A percentile compares a stretch with the other conserved stretches of the same genome.
phyloP scores from a whole-genome alignment of 75 land plant genomes.

The Picea sitchensis region DNA sequence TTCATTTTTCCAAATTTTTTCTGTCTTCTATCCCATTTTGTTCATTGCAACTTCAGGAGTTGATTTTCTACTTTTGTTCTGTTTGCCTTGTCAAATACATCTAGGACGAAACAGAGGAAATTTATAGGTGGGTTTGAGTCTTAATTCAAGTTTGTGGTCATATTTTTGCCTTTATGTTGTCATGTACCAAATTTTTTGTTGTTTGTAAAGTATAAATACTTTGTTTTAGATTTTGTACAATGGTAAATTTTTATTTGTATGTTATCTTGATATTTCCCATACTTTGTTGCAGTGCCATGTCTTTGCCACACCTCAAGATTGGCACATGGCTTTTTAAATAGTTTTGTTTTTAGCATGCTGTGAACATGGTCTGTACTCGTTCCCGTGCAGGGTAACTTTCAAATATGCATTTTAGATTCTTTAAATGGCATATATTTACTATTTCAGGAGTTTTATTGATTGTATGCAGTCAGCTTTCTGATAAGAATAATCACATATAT shows the following conservation, averaged over 20 bases:
- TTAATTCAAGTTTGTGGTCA: not conserved
- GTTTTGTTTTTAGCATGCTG: not conserved
- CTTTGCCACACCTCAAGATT: not conserved
- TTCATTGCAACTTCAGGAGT: not conserved
- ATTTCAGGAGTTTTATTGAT: not conserved
- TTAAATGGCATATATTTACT: not conserved
- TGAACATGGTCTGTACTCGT: constrained; percentile 3
- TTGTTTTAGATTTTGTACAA: not conserved
- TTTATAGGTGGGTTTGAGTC: not conserved
- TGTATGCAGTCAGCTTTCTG: not conserved
- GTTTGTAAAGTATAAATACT: not conserved
- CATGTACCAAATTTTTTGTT: not conserved
- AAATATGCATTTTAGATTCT: not conserved
- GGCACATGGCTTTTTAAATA: too few relatives aligned
- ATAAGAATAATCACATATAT: not conserved
- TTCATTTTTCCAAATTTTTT: not conserved
- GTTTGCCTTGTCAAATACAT: not conserved
- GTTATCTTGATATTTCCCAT: not conserved
- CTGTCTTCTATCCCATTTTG: not conserved
- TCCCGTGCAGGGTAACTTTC: not conserved
- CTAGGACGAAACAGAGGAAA: not conserved
- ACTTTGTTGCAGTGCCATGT: not conserved
- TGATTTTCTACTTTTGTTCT: not conserved
- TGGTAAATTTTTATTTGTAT: not conserved
- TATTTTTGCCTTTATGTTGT: not conserved